These are phyloP conservation scores for Beauveria australis DNA, from an alignment of 2,329 filamentous ascomycete genomes.

Conservation along the genomic window DNA sequence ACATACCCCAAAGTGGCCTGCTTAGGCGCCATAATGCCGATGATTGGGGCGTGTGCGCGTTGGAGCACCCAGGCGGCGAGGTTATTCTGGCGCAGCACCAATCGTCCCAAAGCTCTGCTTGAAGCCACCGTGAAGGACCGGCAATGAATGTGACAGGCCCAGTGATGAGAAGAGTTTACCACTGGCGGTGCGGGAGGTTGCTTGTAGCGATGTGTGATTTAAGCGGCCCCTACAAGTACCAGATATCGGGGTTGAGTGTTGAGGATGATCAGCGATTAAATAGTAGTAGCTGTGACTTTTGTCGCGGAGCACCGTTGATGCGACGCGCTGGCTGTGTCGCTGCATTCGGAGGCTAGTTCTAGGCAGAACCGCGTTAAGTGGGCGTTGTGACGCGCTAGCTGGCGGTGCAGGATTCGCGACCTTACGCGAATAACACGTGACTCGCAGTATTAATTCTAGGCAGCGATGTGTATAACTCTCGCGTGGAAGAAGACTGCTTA, in stretches of 20 bases:
- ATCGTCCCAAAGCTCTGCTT: not conserved
- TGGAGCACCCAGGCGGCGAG: not conserved
- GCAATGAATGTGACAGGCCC: not conserved
- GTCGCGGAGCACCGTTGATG: not conserved
- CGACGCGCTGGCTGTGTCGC: slow-evolving; percentile 2
- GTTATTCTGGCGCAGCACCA: slow-evolving; percentile 3
- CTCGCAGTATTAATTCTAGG: not conserved
- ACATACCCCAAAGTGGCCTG: slow-evolving; percentile 89
- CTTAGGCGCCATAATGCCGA: slow-evolving; percentile 43
- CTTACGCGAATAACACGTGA: slow-evolving; percentile 9
- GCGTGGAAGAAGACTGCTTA: too few relatives aligned
- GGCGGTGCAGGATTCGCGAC: not conserved
- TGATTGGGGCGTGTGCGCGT: not conserved
- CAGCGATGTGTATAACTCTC: too few relatives aligned
- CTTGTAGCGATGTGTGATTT: not conserved
- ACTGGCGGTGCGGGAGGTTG: not conserved
- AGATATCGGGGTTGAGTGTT: not conserved
- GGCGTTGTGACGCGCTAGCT: slow-evolving; percentile 7
- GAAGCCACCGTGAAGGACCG: slow-evolving; percentile 9
- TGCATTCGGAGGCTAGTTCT: not conserved
- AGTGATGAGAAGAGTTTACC: not conserved
- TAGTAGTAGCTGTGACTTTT: not conserved
- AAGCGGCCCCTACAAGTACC: too few relatives aligned
- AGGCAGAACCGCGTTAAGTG: slow-evolving; percentile 15
- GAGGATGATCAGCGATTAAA: not conserved